Percentiles rank a stretch among this genome's conserved stretches.
Evolutionary conservation across 2,329 filamentous ascomycete genomes (phyloP).

Genomic region (Stagonosporopsis rhizophila): DNA sequence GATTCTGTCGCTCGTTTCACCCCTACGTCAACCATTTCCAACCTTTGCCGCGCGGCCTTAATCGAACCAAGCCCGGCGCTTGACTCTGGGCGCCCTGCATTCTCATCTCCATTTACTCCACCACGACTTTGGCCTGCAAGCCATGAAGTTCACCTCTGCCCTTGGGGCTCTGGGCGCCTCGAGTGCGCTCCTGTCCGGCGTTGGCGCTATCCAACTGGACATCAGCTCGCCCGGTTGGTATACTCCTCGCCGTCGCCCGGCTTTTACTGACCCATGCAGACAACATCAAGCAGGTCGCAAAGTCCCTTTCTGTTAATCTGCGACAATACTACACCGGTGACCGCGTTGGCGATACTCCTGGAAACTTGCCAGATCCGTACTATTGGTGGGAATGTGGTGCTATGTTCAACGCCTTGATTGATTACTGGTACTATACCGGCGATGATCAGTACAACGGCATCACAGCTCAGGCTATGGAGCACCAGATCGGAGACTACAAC

Average conservation of each 20-base stretch:
- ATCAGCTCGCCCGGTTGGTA: conserved; percentile 38
- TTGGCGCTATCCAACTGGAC: conserved; percentile 43
- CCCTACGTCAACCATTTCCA: conserved; percentile 29
- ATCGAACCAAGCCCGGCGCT: conserved; percentile 31
- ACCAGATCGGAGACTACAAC: conserved; percentile 73
- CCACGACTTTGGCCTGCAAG: conserved; percentile 22
- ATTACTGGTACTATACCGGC: conserved; percentile 54
- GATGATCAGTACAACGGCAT: conserved; percentile 50
- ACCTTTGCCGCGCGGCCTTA: conserved; percentile 18
- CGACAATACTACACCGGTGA: conserved; percentile 72
- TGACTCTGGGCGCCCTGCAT: conserved; percentile 28
- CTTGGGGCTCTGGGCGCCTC: conserved; percentile 43
- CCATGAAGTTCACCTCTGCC: conserved; percentile 46
- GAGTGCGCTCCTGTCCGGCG: conserved; percentile 40
- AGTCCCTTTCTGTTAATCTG: conserved; percentile 65
- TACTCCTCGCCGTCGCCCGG: neutral
- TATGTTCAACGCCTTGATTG: conserved; percentile 50
- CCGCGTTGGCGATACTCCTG: conserved; percentile 64
- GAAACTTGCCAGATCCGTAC: conserved; percentile 58
- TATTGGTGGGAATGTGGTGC: conserved; percentile 55
- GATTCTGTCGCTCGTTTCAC: conserved; percentile 40
- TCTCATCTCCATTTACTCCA: conserved; percentile 10
- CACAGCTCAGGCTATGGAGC: conserved; percentile 66
- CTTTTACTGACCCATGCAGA: conserved; percentile 51
- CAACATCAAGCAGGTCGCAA: conserved; percentile 68